A percentile compares a stretch with the other conserved stretches of the same genome.
Conservation (phyloP, 2,329 filamentous ascomycete species). For the Alternaria sp. region DNA sequence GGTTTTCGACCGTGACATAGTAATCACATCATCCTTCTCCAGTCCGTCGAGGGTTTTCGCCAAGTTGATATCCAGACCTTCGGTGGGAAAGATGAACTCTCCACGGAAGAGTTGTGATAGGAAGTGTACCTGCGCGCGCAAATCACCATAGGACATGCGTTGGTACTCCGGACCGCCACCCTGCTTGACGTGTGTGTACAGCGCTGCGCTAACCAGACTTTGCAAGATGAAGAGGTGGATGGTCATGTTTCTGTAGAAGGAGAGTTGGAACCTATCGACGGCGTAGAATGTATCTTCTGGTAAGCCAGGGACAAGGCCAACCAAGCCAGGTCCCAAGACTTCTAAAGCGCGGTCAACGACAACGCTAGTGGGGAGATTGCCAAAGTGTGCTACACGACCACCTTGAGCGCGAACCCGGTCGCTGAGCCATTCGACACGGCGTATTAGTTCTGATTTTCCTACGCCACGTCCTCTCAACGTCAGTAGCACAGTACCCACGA, state of each 20-base stretch:
- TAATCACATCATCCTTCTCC: constrained; percentile 80
- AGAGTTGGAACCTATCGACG: constrained; percentile 92
- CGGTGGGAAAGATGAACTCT: constrained; percentile 95
- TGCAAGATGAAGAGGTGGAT: constrained; percentile 98
- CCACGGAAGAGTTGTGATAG: constrained; percentile 90
- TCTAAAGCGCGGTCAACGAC: constrained; percentile 92
- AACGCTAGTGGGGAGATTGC: constrained; percentile 76
- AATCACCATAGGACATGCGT: constrained; percentile 76
- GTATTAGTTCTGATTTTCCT: constrained; percentile 83
- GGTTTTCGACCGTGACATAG: constrained; percentile 62
- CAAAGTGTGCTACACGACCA: constrained; percentile 93
- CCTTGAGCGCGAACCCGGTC: constrained; percentile 84
- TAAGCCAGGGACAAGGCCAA: constrained; percentile 79
- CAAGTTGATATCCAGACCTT: constrained; percentile 82
- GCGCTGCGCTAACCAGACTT: constrained; percentile 84
- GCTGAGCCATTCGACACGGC: constrained; percentile 90
- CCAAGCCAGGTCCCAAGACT: constrained; percentile 87
- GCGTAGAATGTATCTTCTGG: constrained; percentile 94
- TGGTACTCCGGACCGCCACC: constrained; percentile 87
- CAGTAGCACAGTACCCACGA: constrained; percentile 92
- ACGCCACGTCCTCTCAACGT: constrained; percentile 92
- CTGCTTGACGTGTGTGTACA: constrained; percentile 91
- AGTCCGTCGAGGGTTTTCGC: constrained; percentile 80
- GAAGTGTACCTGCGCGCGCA: constrained; percentile 84
- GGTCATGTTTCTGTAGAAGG: constrained; percentile 99